Evolutionary conservation across 345 rosid species (phyloP), one percentile per base, ranked within the genome.

Genomic region (Carallia pectinifolia): DNA sequence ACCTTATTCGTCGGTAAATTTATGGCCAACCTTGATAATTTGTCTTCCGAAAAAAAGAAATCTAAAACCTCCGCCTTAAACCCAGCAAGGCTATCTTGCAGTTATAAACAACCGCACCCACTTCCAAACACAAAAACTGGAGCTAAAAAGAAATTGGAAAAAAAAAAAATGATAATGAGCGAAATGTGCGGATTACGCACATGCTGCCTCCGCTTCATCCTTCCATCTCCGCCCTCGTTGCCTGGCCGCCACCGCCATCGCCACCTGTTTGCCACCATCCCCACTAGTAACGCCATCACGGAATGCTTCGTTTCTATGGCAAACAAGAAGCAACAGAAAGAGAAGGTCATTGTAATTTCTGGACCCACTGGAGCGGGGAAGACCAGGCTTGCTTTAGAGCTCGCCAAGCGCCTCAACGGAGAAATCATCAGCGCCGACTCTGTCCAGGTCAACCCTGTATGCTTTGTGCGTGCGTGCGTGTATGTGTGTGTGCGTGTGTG

Each of bases 381-480:
- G 86, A 81, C 85, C 79, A 85, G 85, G 27, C 96, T 91, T 29
- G 95, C 98, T 3, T 9, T 94, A 62, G 98, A 89, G 84, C 97
- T 91, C 17, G 97, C 98, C 13, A 91, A 78, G 87, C 90, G 86
- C 30, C 91, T 94, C 67, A 85, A 86, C 69, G 98, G 97, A 15
- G 95, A 94, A 87, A 94, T 94, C 82, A 84, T 91, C 78, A 94
- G 97, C 80, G 98, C 97, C 44, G 97, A 94, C 82, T 94, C 98
- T 53, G 96, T 94, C 68, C 97, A 91, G 97, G 97, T 91, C 52
- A 10, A 9, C 18, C 10, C 15, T 27, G 2, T 27, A 27, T 56
- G 31, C 15, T 27, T 19, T 27, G 60, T 27, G 5, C 12, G 3
- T n/a, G 58, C 9, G 15, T n/a, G 58, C 2, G 12, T 6, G 19